Base-by-base conservation (phyloP, 805 yeast genomes). In the Hemisphaericaspora nanyangensis region DNA sequence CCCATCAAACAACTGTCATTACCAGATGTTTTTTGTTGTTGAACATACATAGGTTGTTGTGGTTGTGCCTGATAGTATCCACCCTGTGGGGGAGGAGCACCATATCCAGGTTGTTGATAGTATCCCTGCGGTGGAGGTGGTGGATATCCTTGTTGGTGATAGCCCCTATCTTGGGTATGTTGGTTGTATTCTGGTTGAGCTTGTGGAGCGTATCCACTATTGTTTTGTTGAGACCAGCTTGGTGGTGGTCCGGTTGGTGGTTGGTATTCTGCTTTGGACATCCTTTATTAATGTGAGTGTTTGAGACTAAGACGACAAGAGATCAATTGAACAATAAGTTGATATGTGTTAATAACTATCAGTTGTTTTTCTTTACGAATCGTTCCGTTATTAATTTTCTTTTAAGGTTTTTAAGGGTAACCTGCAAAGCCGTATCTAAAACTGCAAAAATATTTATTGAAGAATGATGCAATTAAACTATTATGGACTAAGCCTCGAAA, bases 1-100 rank as follows among this genome's bases (percentile, higher is more conserved):
- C 59, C 70, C 55, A 63, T 63, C 46, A 68, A 61, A 47, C 71
- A 65, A 11, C 54, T 50, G 18, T 49, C 55, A 34, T 45, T 45
- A 27, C 58, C 58, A 26, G 47, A 42, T 4, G 48, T 40, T 16
- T 44, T 43, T 40, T 64, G 65, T 43, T 68, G 73, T 49, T 68
- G 74, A 5, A 68, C 72, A 40, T 68, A 68, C 63, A 67, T 64
- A 25, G 70, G 72, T 40, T 66, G 72, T 44, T 63, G 71, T 5
- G 15, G 35, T 22, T 22, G 26, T n/a, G 35, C 18, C 45, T 65
- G 72, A 43, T 62, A 58, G 43, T 65, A 64, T 2, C 67, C 65
- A 3, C 58, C 59, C 38, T 57, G 63, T 38, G 50, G 65, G 7
- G 53, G 61, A 11, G 29, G 47, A 37, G 40, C 15, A 50, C 50